Conservation (phyloP, 306 rosid species). For the Ceratonia siliqua region DNA sequence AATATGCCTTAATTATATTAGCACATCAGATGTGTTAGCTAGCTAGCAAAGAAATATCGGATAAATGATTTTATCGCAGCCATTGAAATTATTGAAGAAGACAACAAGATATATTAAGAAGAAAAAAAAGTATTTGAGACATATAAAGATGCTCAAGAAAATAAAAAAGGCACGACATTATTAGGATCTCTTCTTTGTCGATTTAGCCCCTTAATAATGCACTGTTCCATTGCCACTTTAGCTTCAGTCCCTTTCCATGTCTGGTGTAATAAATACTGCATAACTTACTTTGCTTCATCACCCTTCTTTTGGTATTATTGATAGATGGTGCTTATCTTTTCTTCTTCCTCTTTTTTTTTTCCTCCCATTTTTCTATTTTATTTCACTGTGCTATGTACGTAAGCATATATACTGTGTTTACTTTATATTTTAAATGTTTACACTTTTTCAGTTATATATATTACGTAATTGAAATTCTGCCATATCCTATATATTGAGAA, state of each 20-base stretch:
- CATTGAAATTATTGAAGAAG: slow-evolving; percentile 9
- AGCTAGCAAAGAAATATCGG: not conserved
- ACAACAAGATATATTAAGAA: slow-evolving; percentile 8
- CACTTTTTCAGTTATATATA: too few species aligned
- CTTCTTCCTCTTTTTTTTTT: not conserved
- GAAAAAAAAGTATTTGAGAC: not conserved
- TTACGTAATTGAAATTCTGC: too few species aligned
- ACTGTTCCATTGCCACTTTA: slow-evolving; percentile 22
- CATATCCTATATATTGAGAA: too few species aligned
- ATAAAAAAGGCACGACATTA: slow-evolving; percentile 2
- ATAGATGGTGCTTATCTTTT: not conserved
- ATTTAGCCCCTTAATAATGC: slow-evolving; percentile 21
- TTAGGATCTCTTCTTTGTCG: slow-evolving; percentile 24
- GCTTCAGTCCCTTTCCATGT: slow-evolving; percentile 36
- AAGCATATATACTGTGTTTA: too few species aligned
- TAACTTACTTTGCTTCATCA: slow-evolving; percentile 3
- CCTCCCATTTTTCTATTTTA: not conserved
- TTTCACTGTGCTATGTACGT: not conserved
- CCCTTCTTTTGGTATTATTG: not conserved
- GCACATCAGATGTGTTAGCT: not conserved
- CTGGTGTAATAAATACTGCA: slow-evolving; percentile 22
- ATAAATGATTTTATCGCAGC: not conserved
- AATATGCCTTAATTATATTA: not conserved
- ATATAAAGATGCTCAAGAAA: slow-evolving; percentile 1
- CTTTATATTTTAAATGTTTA: too few species aligned